Base-by-base conservation (phyloP, 2,329 filamentous ascomycete species). In the Diplodia intermedia region DNA sequence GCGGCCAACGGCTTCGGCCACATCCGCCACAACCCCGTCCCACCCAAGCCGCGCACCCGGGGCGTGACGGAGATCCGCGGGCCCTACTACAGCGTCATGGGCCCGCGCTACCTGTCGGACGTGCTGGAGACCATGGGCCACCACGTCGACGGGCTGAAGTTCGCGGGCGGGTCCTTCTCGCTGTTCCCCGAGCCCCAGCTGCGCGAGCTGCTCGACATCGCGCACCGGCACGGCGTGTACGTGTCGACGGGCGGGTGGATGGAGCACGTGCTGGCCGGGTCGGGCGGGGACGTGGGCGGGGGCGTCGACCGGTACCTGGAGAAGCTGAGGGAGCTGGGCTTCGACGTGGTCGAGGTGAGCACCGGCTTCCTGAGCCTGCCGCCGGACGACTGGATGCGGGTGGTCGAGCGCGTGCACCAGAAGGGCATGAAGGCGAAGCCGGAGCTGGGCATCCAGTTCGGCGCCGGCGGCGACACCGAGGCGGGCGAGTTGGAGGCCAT, bases 391-490 rank as follows among this genome's bases (percentile, higher is more conserved):
- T 72, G 71, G 71, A 20, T 72, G 20, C 55, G 71, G 15, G 33
- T 72, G 4, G 71, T 70, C 4, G 68, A 69, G 38, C 60, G 67
- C 29, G 80, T 82, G 26, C 84, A 85, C 49, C 74, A 78, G 2
- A 80, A 81, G 67, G 82, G 83, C 0, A 74, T 87, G 18, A 84
- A 80, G 70, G 80, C 85, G 15, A 87, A 86, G 72, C 84, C 85
- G 1, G 85, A 86, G 70, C 76, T 86, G 47, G 85, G 85, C 0
- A 86, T 87, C 70, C 84, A 86, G 70, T 87, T 87, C 70, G 85
- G 85, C 23, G 85, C 85, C 0, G 85, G 85, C 2, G 85, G 85
- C 62, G 85, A 87, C 69, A 86, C 84, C 0, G 74, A 79, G 4
- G 79, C 82, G 0, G 76, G 79, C 4, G 81, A 80, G 33, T 79